phyloP scores from a whole-genome alignment of 306 rosid genomes.

The Amphicarpaea edgeworthii region DNA sequence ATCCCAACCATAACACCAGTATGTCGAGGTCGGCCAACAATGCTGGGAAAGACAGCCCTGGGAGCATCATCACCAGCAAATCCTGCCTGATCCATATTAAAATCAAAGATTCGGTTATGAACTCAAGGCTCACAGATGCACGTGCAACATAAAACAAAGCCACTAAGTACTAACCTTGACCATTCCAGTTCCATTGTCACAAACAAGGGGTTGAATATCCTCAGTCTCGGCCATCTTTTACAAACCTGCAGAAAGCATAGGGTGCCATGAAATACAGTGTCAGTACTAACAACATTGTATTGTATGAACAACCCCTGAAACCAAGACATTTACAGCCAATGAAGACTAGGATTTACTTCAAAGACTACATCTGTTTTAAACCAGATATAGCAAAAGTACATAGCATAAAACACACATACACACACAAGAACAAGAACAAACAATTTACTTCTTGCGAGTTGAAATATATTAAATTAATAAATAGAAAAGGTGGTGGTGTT shows the following conservation, averaged over 20 bases:
- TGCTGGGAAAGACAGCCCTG: no score
- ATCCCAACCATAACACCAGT: no score
- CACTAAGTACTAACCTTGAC: no score
- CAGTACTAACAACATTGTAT: conserved; percentile 3
- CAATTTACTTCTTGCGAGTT: not conserved
- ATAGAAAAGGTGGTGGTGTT: not conserved
- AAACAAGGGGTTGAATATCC: no score
- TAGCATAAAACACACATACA: not conserved
- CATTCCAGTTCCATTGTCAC: no score
- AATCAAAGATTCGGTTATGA: not conserved
- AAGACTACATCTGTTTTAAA: not conserved
- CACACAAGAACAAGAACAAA: conserved; percentile 1
- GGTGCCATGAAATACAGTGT: not conserved
- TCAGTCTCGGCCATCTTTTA: no score
- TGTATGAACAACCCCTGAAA: not conserved
- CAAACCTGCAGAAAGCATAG: conserved; percentile 41
- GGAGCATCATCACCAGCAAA: no score
- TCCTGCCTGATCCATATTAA: not conserved
- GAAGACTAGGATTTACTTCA: not conserved
- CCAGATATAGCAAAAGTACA: conserved; percentile 23
- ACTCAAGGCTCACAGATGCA: not conserved
- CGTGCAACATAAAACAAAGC: not conserved
- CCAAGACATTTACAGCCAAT: not conserved
- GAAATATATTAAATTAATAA: not conserved
- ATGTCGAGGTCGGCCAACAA: no score